Evolutionary conservation across 495 filamentous ascomycete genomes (phyloP).

Genomic region (Lasiosphaeris hirsuta): DNA sequence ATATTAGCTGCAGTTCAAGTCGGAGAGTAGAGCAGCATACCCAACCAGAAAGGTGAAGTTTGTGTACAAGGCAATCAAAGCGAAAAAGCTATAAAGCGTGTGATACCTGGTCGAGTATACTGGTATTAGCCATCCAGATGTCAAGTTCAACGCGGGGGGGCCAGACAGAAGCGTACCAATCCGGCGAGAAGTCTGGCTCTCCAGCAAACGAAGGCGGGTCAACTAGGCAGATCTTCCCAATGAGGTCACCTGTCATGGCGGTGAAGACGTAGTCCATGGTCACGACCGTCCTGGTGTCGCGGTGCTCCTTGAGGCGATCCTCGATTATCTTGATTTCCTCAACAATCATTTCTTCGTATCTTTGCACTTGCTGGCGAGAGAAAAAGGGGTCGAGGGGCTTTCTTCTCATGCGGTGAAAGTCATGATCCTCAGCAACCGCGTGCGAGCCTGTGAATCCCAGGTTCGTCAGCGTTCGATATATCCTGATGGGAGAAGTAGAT

Average conservation of each 20-base stretch:
- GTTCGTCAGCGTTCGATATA: background rate
- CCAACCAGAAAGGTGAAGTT: constrained; percentile 7
- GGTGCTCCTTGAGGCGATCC: background rate
- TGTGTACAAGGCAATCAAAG: background rate
- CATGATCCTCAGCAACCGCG: constrained; percentile 1
- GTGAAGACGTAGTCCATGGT: constrained; percentile 6
- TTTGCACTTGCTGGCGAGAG: background rate
- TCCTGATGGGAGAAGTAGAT: too few species aligned
- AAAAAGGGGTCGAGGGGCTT: constrained; percentile 8
- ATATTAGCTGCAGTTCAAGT: background rate
- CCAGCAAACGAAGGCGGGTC: background rate
- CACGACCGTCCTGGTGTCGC: background rate
- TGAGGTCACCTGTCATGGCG: constrained; percentile 5
- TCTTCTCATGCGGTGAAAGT: constrained; percentile 5
- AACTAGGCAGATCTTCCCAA: background rate
- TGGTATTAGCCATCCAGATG: background rate
- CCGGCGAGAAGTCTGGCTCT: background rate
- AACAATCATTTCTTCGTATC: constrained; percentile 4
- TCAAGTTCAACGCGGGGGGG: background rate
- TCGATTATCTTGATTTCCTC: constrained; percentile 2
- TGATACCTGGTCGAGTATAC: background rate
- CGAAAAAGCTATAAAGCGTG: constrained; percentile 6
- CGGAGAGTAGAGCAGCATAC: background rate
- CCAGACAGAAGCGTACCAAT: background rate
- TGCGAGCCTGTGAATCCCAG: background rate